phyloP scores from a whole-genome alignment of 2,329 filamentous ascomycete species.

The Paraconiothyrium sp. region DNA sequence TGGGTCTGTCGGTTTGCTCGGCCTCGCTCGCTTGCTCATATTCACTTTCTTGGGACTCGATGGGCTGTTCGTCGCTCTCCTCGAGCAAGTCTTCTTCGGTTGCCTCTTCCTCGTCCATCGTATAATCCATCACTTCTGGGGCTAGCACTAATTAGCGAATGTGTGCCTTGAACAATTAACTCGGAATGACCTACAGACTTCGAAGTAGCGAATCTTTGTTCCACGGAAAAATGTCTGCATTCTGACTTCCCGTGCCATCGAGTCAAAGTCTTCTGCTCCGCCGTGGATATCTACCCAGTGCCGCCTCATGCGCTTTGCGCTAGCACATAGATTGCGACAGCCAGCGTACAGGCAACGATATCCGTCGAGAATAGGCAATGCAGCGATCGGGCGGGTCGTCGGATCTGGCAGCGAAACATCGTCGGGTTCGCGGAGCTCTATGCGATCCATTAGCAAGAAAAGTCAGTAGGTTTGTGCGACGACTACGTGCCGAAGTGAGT shows the following conservation, averaged over 20 bases:
- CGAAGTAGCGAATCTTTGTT: slow-evolving; percentile 51
- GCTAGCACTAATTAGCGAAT: not conserved
- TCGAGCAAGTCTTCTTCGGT: slow-evolving; percentile 4
- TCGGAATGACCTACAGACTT: slow-evolving; percentile 31
- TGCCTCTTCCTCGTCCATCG: not conserved
- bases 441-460: not conserved
- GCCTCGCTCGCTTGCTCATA: not conserved
- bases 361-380: slow-evolving; percentile 41
- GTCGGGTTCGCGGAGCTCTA: slow-evolving; percentile 42
- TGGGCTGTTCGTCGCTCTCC: not conserved
- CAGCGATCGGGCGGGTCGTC: slow-evolving; percentile 34
- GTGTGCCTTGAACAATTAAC: too few relatives aligned
- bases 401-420: slow-evolving; percentile 36
- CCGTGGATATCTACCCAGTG: slow-evolving; percentile 44
- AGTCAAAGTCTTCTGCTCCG: not conserved
- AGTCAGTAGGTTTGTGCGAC: not conserved
- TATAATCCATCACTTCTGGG: not conserved
- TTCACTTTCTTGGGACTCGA: not conserved
- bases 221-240: slow-evolving; percentile 53
- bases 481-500: slow-evolving; percentile 24
- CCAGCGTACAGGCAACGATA: slow-evolving; percentile 36
- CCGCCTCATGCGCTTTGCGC: slow-evolving; percentile 47
- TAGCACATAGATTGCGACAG: slow-evolving; percentile 46
- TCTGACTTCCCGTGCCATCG: slow-evolving; percentile 27
- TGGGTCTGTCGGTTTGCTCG: not conserved